A percentile compares a stretch with the other conserved stretches of the same genome.
Conservation (phyloP, 169 alveolate species). For the Cryptosporidium viatorum region DNA sequence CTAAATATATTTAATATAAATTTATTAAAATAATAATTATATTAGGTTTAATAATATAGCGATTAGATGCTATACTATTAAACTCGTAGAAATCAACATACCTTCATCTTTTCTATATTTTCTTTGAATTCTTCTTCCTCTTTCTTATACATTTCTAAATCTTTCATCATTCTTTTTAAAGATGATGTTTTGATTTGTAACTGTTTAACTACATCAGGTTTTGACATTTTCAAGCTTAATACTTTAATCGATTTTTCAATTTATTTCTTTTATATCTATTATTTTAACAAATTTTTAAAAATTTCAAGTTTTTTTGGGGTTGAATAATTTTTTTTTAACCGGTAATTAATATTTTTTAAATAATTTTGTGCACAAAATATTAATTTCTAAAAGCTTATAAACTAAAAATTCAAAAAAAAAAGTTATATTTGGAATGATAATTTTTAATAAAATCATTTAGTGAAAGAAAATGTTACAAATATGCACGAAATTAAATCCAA, state of each 20-base stretch:
- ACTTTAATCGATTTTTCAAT: not conserved
- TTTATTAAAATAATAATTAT: not conserved
- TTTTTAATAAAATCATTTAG: not conserved
- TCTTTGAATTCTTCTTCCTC: slow-evolving; percentile 61
- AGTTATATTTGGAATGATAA: not conserved
- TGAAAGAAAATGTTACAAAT: no score
- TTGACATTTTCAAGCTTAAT: slow-evolving; percentile 11
- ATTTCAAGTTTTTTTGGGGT: not conserved
- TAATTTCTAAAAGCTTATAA: no score
- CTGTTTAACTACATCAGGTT: slow-evolving; percentile 25
- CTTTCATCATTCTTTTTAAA: slow-evolving; percentile 51
- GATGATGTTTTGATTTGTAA: slow-evolving; percentile 50
- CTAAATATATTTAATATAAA: slow-evolving; percentile 5
- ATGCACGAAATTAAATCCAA: no score
- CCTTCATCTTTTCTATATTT: slow-evolving; percentile 66
- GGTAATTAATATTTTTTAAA: not conserved
- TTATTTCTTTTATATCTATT: not conserved
- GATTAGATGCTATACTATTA: not conserved
- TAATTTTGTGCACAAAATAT: no score
- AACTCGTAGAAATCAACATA: not conserved
- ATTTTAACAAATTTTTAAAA: not conserved
- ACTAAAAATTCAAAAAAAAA: no score
- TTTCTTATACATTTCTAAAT: slow-evolving; percentile 55
- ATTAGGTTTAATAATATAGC: no score
- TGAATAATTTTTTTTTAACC: not conserved